Evolutionary conservation across 345 rosid species (phyloP).

Genomic region (Viola odorata): DNA sequence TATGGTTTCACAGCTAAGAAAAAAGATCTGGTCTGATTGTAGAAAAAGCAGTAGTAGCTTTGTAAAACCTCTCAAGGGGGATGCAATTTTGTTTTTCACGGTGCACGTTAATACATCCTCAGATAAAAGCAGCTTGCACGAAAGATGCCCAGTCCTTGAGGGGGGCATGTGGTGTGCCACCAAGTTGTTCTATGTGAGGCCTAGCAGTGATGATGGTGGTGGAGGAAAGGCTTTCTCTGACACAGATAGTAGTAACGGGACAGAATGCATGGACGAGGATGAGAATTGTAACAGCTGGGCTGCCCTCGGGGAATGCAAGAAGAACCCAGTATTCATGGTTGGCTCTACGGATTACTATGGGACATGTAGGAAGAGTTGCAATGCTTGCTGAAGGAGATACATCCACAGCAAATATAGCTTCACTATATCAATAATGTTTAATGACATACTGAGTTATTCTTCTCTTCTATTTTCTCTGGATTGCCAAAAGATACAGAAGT

Average conservation of each 20-base stretch:
- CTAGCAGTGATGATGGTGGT: conserved; percentile 3
- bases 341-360: conserved; percentile 91
- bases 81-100: conserved; percentile 72
- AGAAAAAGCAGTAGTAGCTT: conserved; percentile 25
- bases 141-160: conserved; percentile 71
- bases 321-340: conserved; percentile 78
- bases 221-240: conserved; percentile 12
- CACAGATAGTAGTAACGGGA: conserved; percentile 11
- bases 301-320: conserved; percentile 69
- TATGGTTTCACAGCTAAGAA: conserved; percentile 33
- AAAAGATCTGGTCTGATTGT: conserved; percentile 55
- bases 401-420: no score
- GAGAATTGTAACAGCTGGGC: conserved; percentile 71
- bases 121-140: conserved; percentile 59
- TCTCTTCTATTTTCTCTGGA: no score
- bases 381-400: conserved; percentile 36
- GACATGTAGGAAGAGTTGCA: conserved; percentile 86
- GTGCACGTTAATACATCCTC: conserved; percentile 44
- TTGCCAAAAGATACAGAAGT: no score
- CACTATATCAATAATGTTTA: no score
- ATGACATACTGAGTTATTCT: no score
- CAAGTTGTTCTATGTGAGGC: conserved; percentile 47
- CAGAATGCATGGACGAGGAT: conserved; percentile 73
- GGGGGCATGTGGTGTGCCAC: conserved; percentile 70
- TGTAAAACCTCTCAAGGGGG: conserved; percentile 66